These are phyloP conservation scores for Botrytis medusae DNA, from an alignment of 2,329 filamentous ascomycete genomes.

Conservation along the genomic window DNA sequence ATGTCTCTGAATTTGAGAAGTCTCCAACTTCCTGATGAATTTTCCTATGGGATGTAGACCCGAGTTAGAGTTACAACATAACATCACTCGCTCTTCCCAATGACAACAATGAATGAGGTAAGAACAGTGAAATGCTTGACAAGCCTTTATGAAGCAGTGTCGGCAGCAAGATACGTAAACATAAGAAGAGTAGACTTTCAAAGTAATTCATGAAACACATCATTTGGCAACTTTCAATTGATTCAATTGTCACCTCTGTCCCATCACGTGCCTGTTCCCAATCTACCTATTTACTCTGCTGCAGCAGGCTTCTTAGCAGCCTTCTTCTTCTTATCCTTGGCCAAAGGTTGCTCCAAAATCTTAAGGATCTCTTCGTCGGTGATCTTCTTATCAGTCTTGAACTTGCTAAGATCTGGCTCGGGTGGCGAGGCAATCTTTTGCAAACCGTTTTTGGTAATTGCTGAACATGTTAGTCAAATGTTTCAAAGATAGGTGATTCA, in stretches of 20 bases:
- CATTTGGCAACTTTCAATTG: slow-evolving; percentile 3
- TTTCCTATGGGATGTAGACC: slow-evolving; percentile 14
- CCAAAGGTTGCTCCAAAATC: slow-evolving; percentile 85
- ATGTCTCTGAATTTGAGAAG: slow-evolving; percentile 34
- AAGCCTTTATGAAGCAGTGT: slow-evolving; percentile 21
- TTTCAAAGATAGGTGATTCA: not conserved
- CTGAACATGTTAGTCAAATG: slow-evolving; percentile 49
- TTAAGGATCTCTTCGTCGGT: slow-evolving; percentile 92
- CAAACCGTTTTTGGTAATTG: slow-evolving; percentile 96
- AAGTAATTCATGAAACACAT: slow-evolving; percentile 5
- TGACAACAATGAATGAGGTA: slow-evolving; percentile 10
- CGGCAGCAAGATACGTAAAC: slow-evolving; percentile 28
- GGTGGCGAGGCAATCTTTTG: slow-evolving; percentile 79
- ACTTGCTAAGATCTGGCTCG: slow-evolving; percentile 73
- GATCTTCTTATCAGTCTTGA: slow-evolving; percentile 97
- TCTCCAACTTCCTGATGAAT: slow-evolving; percentile 26
- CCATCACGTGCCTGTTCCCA: slow-evolving; percentile 39
- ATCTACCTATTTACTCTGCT: slow-evolving; percentile 39
- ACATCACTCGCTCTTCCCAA: not conserved
- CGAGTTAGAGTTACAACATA: slow-evolving; percentile 15
- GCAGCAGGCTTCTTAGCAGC: slow-evolving; percentile 45
- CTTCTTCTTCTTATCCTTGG: slow-evolving; percentile 67
- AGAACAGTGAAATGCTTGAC: slow-evolving; percentile 14
- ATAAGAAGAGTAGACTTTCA: slow-evolving; percentile 6
- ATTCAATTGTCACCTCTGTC: slow-evolving; percentile 5